Evolutionary conservation across 345 rosid genomes (phyloP).

Genomic region (Sonneratia alba): DNA sequence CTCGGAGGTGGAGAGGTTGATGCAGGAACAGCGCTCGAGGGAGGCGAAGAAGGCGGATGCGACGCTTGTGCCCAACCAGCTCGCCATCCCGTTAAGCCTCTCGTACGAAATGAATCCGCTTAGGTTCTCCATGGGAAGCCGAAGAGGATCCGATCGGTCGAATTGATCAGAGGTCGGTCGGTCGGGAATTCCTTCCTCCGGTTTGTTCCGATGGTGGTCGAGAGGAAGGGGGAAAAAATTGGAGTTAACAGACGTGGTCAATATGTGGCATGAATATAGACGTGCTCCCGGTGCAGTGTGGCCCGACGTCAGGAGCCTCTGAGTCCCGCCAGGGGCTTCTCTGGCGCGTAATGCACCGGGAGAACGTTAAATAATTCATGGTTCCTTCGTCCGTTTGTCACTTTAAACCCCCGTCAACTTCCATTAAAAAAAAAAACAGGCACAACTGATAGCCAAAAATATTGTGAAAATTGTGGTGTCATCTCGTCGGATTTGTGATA

Average conservation of each 20-base stretch:
- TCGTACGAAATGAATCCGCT: conserved; percentile 27
- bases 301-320: background rate
- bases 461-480: too few species aligned
- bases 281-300: background rate
- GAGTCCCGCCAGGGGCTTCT: too few species aligned
- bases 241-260: background rate
- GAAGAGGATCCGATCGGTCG: background rate
- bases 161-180: background rate
- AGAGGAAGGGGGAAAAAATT: background rate
- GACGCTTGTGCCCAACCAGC: conserved; percentile 41
- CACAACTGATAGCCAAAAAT: too few species aligned
- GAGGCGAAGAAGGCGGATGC: conserved; percentile 43
- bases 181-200: background rate
- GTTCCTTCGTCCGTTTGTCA: too few species aligned
- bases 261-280: background rate
- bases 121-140: conserved; percentile 18
- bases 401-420: too few species aligned
- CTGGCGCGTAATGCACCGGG: too few species aligned
- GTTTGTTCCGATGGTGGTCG: background rate
- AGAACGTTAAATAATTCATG: too few species aligned
- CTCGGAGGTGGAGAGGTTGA: conserved; percentile 38
- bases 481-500: too few species aligned
- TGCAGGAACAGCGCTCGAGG: conserved; percentile 41
- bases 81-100: conserved; percentile 25
- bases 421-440: too few species aligned